Base-by-base conservation (phyloP, 108 stramenopile genomes). In the Cyclotella atomus region DNA sequence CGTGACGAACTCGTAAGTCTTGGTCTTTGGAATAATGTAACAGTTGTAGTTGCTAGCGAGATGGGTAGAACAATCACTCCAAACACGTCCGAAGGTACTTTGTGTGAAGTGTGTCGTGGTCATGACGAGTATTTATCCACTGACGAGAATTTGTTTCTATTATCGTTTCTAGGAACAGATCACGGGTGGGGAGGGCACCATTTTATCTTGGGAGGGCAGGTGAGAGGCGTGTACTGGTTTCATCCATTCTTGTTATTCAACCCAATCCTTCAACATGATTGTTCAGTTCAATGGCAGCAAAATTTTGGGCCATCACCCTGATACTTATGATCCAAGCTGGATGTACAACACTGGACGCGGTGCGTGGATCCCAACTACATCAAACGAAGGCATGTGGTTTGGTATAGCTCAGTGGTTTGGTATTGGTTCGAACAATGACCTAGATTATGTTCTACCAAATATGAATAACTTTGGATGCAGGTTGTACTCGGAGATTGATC, bases 11-110 rank as follows among this genome's bases (percentile, higher is more conserved):
- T 85, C 27, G 79, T 82, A 20, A 47, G 17, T 28, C 50, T 70
- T 20, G 79, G 77, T 27, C 20, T 84, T 9, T 90, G 86, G 88
- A 67, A 89, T 32, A 30, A 81, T 33, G 82, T 88, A 19, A 79
- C 74, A 14, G 27, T 89, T 3, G 82, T 89, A 17, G 56, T 81
- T n/a, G 55, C 82, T 14, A 82, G 83, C 12, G 91, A 93, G 36
- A 90, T 90, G 68, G 89, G 65, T 17, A 44, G 86, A 19, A 84
- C 86, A n/a, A 64, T 87, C 32, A 83, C 78, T 38, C 67, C 72
- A 29, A 87, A 87, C 64, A 32, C 59, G 6, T 61, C 66, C 2
- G 75, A 29, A 59, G 62, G n/a, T n/a, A n/a, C n/a, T n/a, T n/a
- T n/a, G n/a, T n/a, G n/a, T n/a, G n/a, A 27, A 60, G 59, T 53